Percentiles rank a stretch among this genome's conserved stretches.
Evolutionary conservation across 306 rosid species (phyloP).

Genomic region (Begonia fuchsioides): DNA sequence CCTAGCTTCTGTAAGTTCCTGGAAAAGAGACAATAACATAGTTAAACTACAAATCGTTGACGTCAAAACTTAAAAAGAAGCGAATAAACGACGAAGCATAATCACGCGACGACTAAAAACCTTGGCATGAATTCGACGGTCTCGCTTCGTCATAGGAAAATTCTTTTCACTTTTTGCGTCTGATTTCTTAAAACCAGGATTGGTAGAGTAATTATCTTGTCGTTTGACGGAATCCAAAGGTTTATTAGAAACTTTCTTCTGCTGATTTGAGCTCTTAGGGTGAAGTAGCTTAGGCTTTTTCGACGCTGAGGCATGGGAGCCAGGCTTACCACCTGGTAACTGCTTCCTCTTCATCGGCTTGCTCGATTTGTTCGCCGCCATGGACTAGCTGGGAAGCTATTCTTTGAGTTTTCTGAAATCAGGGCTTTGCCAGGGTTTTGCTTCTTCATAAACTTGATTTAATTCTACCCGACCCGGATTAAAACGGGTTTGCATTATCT

Average conservation of each 20-base stretch:
- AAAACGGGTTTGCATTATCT: too few species aligned
- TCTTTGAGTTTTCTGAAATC: not conserved
- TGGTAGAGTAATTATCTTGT: too few species aligned
- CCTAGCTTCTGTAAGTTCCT: slow-evolving; percentile 82
- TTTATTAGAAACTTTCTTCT: slow-evolving; percentile 14
- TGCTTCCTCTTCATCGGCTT: slow-evolving; percentile 51
- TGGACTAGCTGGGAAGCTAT: slow-evolving; percentile 4
- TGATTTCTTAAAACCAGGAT: slow-evolving; percentile 10
- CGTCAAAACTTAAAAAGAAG: not conserved
- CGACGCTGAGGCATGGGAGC: slow-evolving; percentile 18
- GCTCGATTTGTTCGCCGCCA: slow-evolving; percentile 54
- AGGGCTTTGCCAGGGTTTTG: not conserved
- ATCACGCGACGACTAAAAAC: slow-evolving; percentile 11
- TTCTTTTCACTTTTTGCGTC: slow-evolving; percentile 25
- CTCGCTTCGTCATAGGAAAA: slow-evolving; percentile 38
- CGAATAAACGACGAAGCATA: not conserved
- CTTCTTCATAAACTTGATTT: too few species aligned
- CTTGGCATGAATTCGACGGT: slow-evolving; percentile 67
- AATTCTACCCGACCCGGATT: too few species aligned
- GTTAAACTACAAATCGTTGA: not conserved
- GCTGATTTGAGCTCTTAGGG: slow-evolving; percentile 16
- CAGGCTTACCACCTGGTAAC: slow-evolving; percentile 17
- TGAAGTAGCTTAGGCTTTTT: slow-evolving; percentile 32
- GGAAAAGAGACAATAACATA: slow-evolving; percentile 1
- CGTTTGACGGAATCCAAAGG: slow-evolving; percentile 19